Evolutionary conservation across 805 yeast genomes (phyloP).

Genomic region (Candida qinlingensis): DNA sequence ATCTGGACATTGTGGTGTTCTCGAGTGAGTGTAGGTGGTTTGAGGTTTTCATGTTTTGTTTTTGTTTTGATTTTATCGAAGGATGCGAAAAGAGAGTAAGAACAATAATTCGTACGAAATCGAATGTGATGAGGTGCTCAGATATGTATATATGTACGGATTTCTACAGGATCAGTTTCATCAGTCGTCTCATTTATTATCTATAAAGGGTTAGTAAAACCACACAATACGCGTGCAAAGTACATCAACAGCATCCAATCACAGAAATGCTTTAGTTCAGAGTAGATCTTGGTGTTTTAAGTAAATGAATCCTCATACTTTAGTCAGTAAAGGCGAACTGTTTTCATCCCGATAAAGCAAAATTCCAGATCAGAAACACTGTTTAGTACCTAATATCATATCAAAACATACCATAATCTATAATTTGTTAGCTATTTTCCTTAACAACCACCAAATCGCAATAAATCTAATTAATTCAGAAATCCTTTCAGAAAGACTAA

Average conservation of each 20-base stretch:
- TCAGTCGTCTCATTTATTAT: no score
- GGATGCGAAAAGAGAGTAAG: no score
- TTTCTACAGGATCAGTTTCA: no score
- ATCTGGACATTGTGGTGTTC: conserved; percentile 21
- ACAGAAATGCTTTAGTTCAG: conserved; percentile 22
- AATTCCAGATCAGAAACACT: neutral
- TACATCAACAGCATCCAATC: neutral
- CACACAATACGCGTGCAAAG: neutral
- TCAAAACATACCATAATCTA: no score
- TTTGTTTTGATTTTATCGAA: neutral
- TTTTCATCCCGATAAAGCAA: conserved; percentile 30
- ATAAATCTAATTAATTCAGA: neutral
- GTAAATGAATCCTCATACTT: conserved; percentile 31
- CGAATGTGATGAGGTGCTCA: no score
- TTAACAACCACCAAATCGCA: neutral
- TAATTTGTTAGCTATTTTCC: no score
- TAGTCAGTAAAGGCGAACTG: conserved; percentile 29
- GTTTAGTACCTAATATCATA: no score
- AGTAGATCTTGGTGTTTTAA: conserved; percentile 37
- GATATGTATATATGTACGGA: no score
- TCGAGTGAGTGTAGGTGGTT: neutral
- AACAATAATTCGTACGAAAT: no score
- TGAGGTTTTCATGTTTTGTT: neutral
- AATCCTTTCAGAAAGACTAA: conserved; percentile 12
- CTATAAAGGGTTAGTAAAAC: neutral